A percentile compares a stretch with the other conserved stretches of the same genome.
phyloP scores from a whole-genome alignment of 2,329 filamentous ascomycete genomes.

The Xylaria sp. region DNA sequence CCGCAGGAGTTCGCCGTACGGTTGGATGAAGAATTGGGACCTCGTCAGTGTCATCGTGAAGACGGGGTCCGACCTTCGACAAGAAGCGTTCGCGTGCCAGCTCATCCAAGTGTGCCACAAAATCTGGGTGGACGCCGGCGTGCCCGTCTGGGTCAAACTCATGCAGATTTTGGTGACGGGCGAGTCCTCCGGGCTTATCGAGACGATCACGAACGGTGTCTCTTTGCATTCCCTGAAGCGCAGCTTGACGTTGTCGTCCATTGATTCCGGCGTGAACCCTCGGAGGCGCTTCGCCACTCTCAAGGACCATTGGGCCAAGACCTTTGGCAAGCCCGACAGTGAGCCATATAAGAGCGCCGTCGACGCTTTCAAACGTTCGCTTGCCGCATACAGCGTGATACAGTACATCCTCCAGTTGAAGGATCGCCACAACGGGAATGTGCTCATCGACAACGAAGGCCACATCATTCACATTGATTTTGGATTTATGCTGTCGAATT shows the following conservation, averaged over 20 bases:
- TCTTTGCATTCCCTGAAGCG: slow-evolving; percentile 88
- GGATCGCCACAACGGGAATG: slow-evolving; percentile 87
- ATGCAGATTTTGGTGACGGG: slow-evolving; percentile 90
- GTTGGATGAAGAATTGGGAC: slow-evolving; percentile 92
- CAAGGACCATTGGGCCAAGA: slow-evolving; percentile 82
- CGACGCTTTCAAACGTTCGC: slow-evolving; percentile 81
- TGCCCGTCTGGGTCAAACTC: slow-evolving; percentile 86
- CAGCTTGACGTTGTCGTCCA: slow-evolving; percentile 78
- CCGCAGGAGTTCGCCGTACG: slow-evolving; percentile 83
- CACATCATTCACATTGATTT: slow-evolving; percentile 92
- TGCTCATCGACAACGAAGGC: slow-evolving; percentile 84
- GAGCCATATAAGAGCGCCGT: slow-evolving; percentile 76
- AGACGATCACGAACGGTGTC: slow-evolving; percentile 89
- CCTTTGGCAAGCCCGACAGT: slow-evolving; percentile 76
- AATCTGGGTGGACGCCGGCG: slow-evolving; percentile 79
- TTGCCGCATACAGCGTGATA: slow-evolving; percentile 87
- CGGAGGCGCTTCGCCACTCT: slow-evolving; percentile 81
- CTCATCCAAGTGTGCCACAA: slow-evolving; percentile 83
- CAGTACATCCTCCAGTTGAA: slow-evolving; percentile 86
- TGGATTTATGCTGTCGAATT: slow-evolving; percentile 90
- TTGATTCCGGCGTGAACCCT: slow-evolving; percentile 77
- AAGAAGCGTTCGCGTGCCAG: slow-evolving; percentile 89
- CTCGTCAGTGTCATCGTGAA: slow-evolving; percentile 88
- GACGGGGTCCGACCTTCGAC: slow-evolving; percentile 82
- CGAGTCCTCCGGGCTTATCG: slow-evolving; percentile 84